These are phyloP conservation scores for Rhodotorula sp. DNA, from an alignment of 1,284 basidiomycete genomes.

Conservation along the genomic window DNA sequence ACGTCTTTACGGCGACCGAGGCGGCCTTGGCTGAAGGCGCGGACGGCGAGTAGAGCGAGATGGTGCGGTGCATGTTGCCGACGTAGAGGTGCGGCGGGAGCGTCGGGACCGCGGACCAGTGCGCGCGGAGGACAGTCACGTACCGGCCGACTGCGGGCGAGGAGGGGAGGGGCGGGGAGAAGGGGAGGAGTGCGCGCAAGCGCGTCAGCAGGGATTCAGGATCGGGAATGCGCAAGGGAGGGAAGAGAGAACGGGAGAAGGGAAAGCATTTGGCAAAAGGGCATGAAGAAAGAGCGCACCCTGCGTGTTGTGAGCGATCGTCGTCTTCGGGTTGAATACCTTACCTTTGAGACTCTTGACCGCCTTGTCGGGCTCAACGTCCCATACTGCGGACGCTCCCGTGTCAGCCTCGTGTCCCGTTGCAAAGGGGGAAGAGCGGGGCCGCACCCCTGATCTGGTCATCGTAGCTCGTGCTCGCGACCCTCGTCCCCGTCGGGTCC, in stretches of 20 bases:
- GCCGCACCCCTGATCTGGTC: slow-evolving; percentile 52
- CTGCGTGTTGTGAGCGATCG: slow-evolving; percentile 53
- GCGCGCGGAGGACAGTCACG: slow-evolving; percentile 56
- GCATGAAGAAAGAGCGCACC: slow-evolving; percentile 28
- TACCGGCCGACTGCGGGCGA: slow-evolving; percentile 50
- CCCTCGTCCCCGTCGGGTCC: slow-evolving; percentile 53
- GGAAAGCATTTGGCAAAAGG: too few species aligned
- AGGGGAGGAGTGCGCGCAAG: neutral
- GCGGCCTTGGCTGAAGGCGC: neutral
- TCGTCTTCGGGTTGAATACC: neutral
- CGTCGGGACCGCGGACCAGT: slow-evolving; percentile 53
- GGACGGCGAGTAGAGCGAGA: slow-evolving; percentile 51
- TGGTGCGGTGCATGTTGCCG: slow-evolving; percentile 55
- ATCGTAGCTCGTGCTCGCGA: slow-evolving; percentile 55
- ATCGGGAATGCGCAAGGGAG: too few species aligned
- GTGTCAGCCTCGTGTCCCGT: neutral
- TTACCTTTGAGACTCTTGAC: slow-evolving; percentile 29
- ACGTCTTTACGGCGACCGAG: slow-evolving; percentile 32
- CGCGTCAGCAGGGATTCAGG: too few species aligned
- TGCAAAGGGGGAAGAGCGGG: neutral
- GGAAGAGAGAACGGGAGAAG: neutral
- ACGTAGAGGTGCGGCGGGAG: slow-evolving; percentile 52
- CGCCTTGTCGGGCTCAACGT: slow-evolving; percentile 46
- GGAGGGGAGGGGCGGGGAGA: neutral
- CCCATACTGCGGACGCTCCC: slow-evolving; percentile 51